A percentile compares a stretch with the other conserved stretches of the same genome.
phyloP scores from a whole-genome alignment of 1,284 basidiomycete genomes.

The Moesziomyces antarcticus region DNA sequence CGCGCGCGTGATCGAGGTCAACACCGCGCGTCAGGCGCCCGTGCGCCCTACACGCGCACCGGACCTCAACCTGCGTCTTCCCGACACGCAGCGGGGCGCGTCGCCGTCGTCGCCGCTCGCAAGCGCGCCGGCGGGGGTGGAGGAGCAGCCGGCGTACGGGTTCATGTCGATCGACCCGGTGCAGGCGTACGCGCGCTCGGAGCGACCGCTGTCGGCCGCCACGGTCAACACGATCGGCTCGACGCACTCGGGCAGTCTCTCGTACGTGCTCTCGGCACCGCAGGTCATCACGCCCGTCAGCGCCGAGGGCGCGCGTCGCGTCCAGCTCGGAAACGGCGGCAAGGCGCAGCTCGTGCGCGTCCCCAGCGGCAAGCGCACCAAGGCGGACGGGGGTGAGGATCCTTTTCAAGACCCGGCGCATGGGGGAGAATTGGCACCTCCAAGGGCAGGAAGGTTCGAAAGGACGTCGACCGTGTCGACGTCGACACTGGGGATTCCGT shows the following conservation, averaged over 20 bases:
- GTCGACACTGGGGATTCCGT: conserved; percentile 43
- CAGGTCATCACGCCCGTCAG: conserved; percentile 46
- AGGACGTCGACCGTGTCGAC: conserved; percentile 15
- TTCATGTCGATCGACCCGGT: conserved; percentile 54
- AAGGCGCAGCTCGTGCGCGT: conserved; percentile 43
- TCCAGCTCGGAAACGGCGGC: conserved; percentile 44
- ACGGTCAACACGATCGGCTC: conserved; percentile 43
- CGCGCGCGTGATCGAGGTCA: conserved; percentile 30
- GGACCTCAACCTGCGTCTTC: conserved; percentile 46
- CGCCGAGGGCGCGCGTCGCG: conserved; percentile 28
- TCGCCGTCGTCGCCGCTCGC: conserved; percentile 26
- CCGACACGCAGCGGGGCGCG: conserved; percentile 16
- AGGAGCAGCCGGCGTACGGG: conserved; percentile 8
- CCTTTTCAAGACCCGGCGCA: conserved; percentile 23
- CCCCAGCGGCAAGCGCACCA: conserved; percentile 22
- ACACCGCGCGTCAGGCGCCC: conserved; percentile 19
- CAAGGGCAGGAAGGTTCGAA: neutral
- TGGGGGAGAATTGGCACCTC: conserved; percentile 7
- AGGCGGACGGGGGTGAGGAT: conserved; percentile 1
- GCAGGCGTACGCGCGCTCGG: conserved; percentile 12
- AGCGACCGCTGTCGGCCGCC: conserved; percentile 24
- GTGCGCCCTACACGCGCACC: conserved; percentile 42
- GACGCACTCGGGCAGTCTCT: conserved; percentile 18
- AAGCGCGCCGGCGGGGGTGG: neutral
- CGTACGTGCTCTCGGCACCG: conserved; percentile 44